These are phyloP conservation scores for Quercus mongolica DNA, from an alignment of 306 rosid species.

Conservation along the genomic window DNA sequence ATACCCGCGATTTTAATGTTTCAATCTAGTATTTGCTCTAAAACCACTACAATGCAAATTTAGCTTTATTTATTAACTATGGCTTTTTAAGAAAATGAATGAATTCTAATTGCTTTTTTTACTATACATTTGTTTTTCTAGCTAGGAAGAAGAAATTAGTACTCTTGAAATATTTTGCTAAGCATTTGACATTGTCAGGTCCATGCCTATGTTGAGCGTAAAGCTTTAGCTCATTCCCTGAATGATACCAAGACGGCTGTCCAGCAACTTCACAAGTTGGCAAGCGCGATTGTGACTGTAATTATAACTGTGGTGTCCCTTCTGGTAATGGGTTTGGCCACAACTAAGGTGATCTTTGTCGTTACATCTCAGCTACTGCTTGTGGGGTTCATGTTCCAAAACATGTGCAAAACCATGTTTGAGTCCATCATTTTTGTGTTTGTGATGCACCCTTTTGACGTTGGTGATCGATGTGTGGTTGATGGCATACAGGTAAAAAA, in stretches of 20 bases:
- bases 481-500: constrained; percentile 35
- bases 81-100: not conserved
- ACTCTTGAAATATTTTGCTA: not conserved
- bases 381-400: constrained; percentile 53
- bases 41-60: not conserved
- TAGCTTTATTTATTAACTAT: not conserved
- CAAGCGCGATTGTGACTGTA: constrained; percentile 43
- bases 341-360: constrained; percentile 47
- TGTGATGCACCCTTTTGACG: constrained; percentile 58
- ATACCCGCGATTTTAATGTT: not conserved
- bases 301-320: constrained; percentile 36
- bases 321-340: constrained; percentile 48
- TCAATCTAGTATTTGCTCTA: not conserved
- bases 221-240: constrained; percentile 43
- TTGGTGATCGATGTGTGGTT: constrained; percentile 45
- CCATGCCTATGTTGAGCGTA: constrained; percentile 45
- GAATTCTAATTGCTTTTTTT: not conserved
- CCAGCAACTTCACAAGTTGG: constrained; percentile 52
- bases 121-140: not conserved
- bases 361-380: constrained; percentile 49
- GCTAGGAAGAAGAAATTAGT: not conserved
- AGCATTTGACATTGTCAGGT: constrained; percentile 11
- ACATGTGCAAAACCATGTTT: constrained; percentile 52
- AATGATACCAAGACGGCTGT: constrained; percentile 55
- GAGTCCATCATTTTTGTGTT: constrained; percentile 53